A percentile compares a stretch with the other conserved stretches of the same genome.
Evolutionary conservation across 768 basidiomycete species (phyloP).

Genomic region (Mycena leptocephala): DNA sequence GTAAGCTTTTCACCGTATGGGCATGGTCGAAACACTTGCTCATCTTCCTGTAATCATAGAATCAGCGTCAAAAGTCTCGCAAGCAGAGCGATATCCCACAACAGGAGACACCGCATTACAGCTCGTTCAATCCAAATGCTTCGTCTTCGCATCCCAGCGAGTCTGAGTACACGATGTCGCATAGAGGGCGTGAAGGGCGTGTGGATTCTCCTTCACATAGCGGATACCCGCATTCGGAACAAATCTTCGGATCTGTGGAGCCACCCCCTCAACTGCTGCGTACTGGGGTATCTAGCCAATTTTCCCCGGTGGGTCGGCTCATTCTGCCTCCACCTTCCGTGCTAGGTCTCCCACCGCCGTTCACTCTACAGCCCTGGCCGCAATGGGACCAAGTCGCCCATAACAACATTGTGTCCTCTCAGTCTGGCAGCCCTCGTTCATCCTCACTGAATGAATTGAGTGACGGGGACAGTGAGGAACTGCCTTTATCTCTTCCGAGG

Average conservation of each 20-base stretch:
- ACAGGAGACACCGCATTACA: slow-evolving; percentile 74
- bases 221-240: slow-evolving; percentile 45
- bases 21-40: slow-evolving; percentile 38
- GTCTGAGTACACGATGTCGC: slow-evolving; percentile 38
- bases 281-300: slow-evolving; percentile 68
- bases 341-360: slow-evolving; percentile 67
- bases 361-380: slow-evolving; percentile 77
- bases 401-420: too few species aligned
- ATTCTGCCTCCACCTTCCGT: slow-evolving; percentile 33
- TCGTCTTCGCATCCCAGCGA: slow-evolving; percentile 50
- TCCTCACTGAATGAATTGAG: too few species aligned
- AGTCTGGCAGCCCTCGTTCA: too few species aligned
- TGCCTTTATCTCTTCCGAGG: too few species aligned
- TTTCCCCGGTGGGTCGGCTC: slow-evolving; percentile 40
- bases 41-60: slow-evolving; percentile 61
- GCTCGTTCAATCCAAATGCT: slow-evolving; percentile 70
- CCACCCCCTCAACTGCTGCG: slow-evolving; percentile 63
- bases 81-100: slow-evolving; percentile 70
- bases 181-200: slow-evolving; percentile 27
- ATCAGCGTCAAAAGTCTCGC: slow-evolving; percentile 90
- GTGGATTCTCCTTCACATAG: slow-evolving; percentile 32
- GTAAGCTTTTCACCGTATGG: slow-evolving; percentile 57
- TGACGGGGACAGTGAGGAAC: too few species aligned
- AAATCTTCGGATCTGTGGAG: slow-evolving; percentile 51
- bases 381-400: too few species aligned